Evolutionary conservation across 1,284 basidiomycete genomes (phyloP).

Genomic region (Cutaneotrichosporon sp.): DNA sequence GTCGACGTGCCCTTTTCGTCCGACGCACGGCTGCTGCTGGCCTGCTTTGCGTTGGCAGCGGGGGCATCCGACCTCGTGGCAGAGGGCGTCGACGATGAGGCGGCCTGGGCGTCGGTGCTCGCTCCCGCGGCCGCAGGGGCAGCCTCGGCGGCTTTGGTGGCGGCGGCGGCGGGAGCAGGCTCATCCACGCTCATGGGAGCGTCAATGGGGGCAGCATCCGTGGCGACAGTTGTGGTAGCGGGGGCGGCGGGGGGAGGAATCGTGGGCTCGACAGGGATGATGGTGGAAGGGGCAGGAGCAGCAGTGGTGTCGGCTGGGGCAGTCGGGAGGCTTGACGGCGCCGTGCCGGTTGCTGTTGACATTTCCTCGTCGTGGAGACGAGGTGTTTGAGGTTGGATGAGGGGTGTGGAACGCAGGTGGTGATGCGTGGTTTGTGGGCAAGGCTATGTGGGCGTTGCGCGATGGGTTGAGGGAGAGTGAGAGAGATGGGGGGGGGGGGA

Average conservation of each 20-base stretch:
- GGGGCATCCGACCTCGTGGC: not conserved
- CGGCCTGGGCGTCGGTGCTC: conserved; percentile 4
- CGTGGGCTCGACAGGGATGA: not conserved
- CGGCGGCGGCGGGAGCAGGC: not conserved
- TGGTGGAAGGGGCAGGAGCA: conserved; percentile 1
- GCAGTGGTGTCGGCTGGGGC: not conserved
- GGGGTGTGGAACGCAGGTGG: not conserved
- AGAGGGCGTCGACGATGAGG: not conserved
- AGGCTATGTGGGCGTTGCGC: not conserved
- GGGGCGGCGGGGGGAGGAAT: conserved; percentile 1
- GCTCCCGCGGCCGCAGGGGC: not conserved
- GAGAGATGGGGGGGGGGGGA: not conserved
- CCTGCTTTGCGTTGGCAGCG: conserved; percentile 3
- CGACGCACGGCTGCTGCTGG: not conserved
- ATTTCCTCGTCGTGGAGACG: conserved; percentile 24
- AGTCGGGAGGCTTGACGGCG: conserved; percentile 12
- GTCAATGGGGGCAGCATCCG: too few relatives aligned
- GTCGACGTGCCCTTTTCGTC: conserved; percentile 6
- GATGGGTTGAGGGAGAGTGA: not conserved
- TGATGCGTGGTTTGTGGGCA: conserved; percentile 6
- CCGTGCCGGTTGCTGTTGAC: conserved; percentile 20
- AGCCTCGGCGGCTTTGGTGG: not conserved
- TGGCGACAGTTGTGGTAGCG: not conserved
- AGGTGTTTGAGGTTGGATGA: conserved; percentile 7
- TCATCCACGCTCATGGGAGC: too few relatives aligned